Evolutionary conservation across 768 basidiomycete genomes (phyloP).

Genomic region (Podaxis sp.): DNA sequence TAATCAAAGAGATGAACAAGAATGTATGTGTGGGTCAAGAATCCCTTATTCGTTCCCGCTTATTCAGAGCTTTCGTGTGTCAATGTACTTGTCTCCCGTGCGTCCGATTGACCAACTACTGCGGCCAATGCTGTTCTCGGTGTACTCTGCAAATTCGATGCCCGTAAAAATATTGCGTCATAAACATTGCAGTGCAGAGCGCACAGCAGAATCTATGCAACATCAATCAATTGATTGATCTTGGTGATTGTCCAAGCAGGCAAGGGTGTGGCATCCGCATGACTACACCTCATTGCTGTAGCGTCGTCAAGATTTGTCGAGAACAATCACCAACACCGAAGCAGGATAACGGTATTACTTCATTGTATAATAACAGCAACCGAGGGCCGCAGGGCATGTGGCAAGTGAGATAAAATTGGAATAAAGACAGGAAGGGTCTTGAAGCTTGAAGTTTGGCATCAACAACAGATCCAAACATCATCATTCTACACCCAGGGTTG

Average conservation of each 20-base stretch:
- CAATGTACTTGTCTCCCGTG: not conserved
- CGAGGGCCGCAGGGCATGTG: not conserved
- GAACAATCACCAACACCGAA: not conserved
- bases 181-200: not conserved
- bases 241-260: not conserved
- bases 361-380: not conserved
- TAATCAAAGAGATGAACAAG: slow-evolving; percentile 15
- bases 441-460: slow-evolving; percentile 11
- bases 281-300: slow-evolving; percentile 2
- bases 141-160: not conserved
- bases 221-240: slow-evolving; percentile 13
- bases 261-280: not conserved
- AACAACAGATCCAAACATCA: slow-evolving; percentile 3
- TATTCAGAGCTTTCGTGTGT: not conserved
- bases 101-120: no score
- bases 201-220: not conserved
- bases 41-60: not conserved
- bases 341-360: not conserved
- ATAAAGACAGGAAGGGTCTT: not conserved
- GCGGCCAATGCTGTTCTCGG: not conserved
- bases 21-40: slow-evolving; percentile 12
- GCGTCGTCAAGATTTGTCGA: not conserved
- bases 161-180: not conserved
- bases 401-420: not conserved
- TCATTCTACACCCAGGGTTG: not conserved